Conservation (phyloP, 495 filamentous ascomycete species). For the Baudoinia panamericana region DNA sequence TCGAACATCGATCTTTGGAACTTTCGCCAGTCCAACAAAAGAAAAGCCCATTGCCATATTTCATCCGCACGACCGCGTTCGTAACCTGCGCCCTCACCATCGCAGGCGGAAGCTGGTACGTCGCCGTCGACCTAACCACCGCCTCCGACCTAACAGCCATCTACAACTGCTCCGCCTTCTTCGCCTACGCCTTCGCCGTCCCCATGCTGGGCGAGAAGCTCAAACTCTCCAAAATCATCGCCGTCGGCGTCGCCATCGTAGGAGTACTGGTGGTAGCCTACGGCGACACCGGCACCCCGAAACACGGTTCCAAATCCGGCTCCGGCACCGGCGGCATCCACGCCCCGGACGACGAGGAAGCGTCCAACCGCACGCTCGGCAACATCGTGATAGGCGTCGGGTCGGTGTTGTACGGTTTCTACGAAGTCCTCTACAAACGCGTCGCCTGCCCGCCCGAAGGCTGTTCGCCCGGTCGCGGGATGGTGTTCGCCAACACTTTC, state of each 20-base stretch:
- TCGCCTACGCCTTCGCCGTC: conserved; percentile 91
- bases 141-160: conserved; percentile 90
- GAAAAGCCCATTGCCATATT: conserved; percentile 54
- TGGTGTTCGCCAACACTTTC: conserved; percentile 87
- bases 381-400: conserved; percentile 91
- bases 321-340: conserved; percentile 33
- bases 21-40: conserved; percentile 35
- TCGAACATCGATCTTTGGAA: conserved; percentile 54
- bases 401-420: conserved; percentile 86
- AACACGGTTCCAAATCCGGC: conserved; percentile 40
- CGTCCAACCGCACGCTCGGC: conserved; percentile 52
- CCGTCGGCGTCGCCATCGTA: conserved; percentile 71
- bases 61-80: conserved; percentile 62
- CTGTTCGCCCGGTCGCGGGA: conserved; percentile 60
- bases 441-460: conserved; percentile 87
- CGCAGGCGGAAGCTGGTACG: conserved; percentile 88
- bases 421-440: conserved; percentile 92
- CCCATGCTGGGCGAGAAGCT: conserved; percentile 74
- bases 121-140: conserved; percentile 85
- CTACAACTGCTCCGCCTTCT: conserved; percentile 98
- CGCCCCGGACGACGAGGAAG: conserved; percentile 37
- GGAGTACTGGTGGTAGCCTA: conserved; percentile 91
- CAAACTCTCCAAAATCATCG: conserved; percentile 63
- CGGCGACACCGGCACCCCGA: conserved; percentile 44
- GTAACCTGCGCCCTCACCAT: conserved; percentile 79